phyloP scores from a whole-genome alignment of 179 eudicot species.

The Carnegiea gigantea region DNA sequence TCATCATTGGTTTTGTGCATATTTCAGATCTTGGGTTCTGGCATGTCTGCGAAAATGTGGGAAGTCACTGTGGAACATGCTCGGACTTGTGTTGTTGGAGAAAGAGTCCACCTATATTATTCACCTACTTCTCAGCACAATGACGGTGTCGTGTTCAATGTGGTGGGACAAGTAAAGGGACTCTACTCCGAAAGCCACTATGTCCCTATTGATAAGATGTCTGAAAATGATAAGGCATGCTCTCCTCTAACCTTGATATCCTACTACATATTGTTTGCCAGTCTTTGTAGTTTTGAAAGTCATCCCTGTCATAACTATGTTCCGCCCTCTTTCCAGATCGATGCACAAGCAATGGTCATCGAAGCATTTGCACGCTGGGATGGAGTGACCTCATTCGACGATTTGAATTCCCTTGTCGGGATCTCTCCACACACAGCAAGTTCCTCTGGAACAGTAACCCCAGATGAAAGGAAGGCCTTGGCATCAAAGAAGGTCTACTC shows the following conservation, averaged over 20 bases:
- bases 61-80: conserved; percentile 87
- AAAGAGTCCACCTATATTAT: conserved; percentile 49
- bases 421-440: conserved; percentile 24
- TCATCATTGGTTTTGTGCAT: conserved; percentile 18
- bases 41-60: conserved; percentile 97
- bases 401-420: conserved; percentile 35
- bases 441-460: conserved; percentile 32
- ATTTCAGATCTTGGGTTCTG: conserved; percentile 78
- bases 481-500: conserved; percentile 21
- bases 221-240: conserved; percentile 66
- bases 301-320: conserved; percentile 13
- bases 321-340: conserved; percentile 27
- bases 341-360: conserved; percentile 36
- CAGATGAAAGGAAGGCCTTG: conserved; percentile 26
- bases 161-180: conserved; percentile 70
- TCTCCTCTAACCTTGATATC: conserved; percentile 7
- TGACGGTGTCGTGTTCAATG: conserved; percentile 64
- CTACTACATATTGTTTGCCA: background rate
- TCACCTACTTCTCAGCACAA: conserved; percentile 45
- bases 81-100: conserved; percentile 64
- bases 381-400: conserved; percentile 42
- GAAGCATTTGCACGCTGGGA: conserved; percentile 44
- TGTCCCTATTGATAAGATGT: conserved; percentile 44
- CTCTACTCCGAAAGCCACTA: conserved; percentile 53
- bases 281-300: background rate